phyloP scores from a whole-genome alignment of 2,329 filamentous ascomycete species.

The Atkinsonella texensis region DNA sequence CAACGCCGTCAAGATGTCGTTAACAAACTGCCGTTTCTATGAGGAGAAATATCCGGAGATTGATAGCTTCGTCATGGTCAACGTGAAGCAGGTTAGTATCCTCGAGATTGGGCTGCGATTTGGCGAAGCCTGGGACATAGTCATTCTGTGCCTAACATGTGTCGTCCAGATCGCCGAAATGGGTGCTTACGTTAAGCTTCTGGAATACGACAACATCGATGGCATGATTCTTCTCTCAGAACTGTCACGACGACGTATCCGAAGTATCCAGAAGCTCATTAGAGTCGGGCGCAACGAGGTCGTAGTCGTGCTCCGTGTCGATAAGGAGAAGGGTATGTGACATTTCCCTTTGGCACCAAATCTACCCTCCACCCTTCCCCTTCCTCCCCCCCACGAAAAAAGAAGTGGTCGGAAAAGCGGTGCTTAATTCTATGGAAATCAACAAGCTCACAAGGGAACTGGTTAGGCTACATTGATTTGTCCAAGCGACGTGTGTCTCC shows the following conservation, averaged over 20 bases:
- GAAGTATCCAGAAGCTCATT: slow-evolving; percentile 98
- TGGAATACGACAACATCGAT: slow-evolving; percentile 99
- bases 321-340: slow-evolving; percentile 85
- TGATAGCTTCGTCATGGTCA: slow-evolving; percentile 99
- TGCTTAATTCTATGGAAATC: not conserved
- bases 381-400: too few relatives aligned
- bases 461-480: slow-evolving; percentile 78
- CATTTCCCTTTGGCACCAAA: not conserved
- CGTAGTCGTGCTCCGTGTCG: slow-evolving; percentile 93
- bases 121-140: not conserved
- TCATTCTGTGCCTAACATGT: slow-evolving; percentile 4
- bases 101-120: slow-evolving; percentile 13
- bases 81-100: slow-evolving; percentile 84
- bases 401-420: not conserved
- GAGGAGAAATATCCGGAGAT: slow-evolving; percentile 93
- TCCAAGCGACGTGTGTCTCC: slow-evolving; percentile 96
- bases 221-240: slow-evolving; percentile 99
- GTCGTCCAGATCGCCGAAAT: slow-evolving; percentile 81
- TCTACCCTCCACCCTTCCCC: too few relatives aligned
- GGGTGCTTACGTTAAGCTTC: slow-evolving; percentile 98
- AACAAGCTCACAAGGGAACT: slow-evolving; percentile 15
- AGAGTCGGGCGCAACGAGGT: slow-evolving; percentile 97
- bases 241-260: slow-evolving; percentile 92
- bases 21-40: slow-evolving; percentile 95
- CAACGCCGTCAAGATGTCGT: slow-evolving; percentile 68